Evolutionary conservation across 306 rosid genomes (phyloP), one percentile per base, ranked within the genome.

Genomic region (Myrica gale): DNA sequence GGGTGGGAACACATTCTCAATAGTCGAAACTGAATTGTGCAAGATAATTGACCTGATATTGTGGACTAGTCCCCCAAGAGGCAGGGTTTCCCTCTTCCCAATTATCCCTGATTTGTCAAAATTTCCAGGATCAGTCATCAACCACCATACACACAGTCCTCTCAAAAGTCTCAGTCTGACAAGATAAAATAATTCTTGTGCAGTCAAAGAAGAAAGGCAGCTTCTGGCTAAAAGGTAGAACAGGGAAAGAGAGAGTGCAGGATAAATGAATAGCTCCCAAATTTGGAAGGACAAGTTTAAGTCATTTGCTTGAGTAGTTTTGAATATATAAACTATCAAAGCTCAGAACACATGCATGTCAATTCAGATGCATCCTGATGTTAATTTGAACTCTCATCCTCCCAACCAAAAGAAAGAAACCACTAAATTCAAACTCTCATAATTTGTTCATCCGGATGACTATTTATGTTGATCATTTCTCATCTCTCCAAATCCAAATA

Each of bases 81-180:
- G 81, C 99, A 50, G 99, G 99, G 80, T 96, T 96, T 76, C 92
- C 99, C 70, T 96, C 99, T 81, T 96, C 99, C 98, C 98, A 96
- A 77, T 88, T 89, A 76, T 96, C 98, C 96, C 98, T 92, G 80
- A 62, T 80, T 78, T 78, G 87, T 46, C 79, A 82, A 5, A 74
- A 32, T 74, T 68, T 37, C 54, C 67, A n/a, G 41, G 53, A 68
- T 69, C 77, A 86, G 79, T 75, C 71, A 69, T 76, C 67, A 79
- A 55, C 26, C 53, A 53, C 44, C 46, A 58, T 72, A 57, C 55
- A 72, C 23, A 20, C 47, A 51, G 46, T 43, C 26, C 8, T 42
- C 61, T 11, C 21, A 11, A 10, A 9, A 3, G 42, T 60, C 43
- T 17, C 12, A 23, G 32, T 57, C 63, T 57, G 21, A 57, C 41